phyloP scores from a whole-genome alignment of 768 basidiomycete species.

The Mycena chlorophos region DNA sequence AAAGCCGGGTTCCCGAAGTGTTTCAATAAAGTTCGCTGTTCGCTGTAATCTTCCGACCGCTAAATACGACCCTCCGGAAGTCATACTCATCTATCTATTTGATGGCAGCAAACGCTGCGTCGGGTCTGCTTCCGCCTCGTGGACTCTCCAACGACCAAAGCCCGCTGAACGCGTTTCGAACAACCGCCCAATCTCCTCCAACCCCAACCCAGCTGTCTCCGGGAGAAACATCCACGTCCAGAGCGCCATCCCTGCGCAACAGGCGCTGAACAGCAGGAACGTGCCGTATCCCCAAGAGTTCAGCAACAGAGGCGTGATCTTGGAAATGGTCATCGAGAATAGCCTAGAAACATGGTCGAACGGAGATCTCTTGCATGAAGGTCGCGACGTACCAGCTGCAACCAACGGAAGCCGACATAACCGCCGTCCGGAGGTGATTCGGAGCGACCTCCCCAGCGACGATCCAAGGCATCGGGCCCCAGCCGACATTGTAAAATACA shows the following conservation, averaged over 20 bases:
- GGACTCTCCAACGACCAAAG: not conserved
- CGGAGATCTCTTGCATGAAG: not conserved
- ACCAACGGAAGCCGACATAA: conserved; percentile 38
- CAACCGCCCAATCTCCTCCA: conserved; percentile 48
- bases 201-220: conserved; percentile 46
- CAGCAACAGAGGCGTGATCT: conserved; percentile 41
- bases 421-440: conserved; percentile 42
- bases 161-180: conserved; percentile 32
- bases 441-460: conserved; percentile 45
- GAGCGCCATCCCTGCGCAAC: conserved; percentile 40
- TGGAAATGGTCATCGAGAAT: conserved; percentile 47
- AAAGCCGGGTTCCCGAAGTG: too few relatives aligned
- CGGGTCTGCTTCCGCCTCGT: not conserved
- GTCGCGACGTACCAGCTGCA: conserved; percentile 36
- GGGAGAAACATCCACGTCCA: conserved; percentile 49
- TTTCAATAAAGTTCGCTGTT: too few relatives aligned
- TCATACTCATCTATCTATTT: not conserved
- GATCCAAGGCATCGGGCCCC: conserved; percentile 44
- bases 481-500: conserved; percentile 46
- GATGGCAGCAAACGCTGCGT: not conserved
- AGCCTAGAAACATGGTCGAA: conserved; percentile 26
- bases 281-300: conserved; percentile 38
- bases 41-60: too few relatives aligned
- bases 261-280: conserved; percentile 44
- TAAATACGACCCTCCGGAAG: too few relatives aligned